Conservation (phyloP, 1,284 basidiomycete species). For the Tilletia indica region DNA sequence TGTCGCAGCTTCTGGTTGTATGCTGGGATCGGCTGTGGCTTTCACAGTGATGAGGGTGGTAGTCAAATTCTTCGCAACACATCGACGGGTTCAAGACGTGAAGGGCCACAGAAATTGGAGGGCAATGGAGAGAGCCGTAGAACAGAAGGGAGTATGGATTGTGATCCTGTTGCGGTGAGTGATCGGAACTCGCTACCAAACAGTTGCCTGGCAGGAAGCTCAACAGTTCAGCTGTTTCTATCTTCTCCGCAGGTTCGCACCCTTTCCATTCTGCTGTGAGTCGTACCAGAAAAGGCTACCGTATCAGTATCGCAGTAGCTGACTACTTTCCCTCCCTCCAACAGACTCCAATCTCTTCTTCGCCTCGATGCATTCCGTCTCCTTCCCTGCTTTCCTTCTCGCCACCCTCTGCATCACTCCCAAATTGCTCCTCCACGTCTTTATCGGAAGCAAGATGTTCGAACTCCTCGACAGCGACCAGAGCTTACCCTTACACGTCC, state of each 20-base stretch:
- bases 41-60: constrained; percentile 32
- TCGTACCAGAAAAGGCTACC: not conserved
- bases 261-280: constrained; percentile 42
- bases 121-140: constrained; percentile 45
- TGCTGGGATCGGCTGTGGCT: constrained; percentile 38
- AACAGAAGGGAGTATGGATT: constrained; percentile 36
- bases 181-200: not conserved
- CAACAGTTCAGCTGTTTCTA: not conserved
- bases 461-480: constrained; percentile 37
- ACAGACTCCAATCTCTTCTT: constrained; percentile 37
- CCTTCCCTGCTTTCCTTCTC: constrained; percentile 35
- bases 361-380: constrained; percentile 39
- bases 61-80: not conserved
- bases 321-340: not conserved
- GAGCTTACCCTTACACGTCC: constrained; percentile 1
- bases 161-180: constrained; percentile 43
- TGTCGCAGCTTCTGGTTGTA: constrained; percentile 38
- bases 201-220: not conserved
- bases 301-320: too few species aligned
- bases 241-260: constrained; percentile 34
- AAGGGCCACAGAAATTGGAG: constrained; percentile 13
- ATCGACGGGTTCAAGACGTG: not conserved
- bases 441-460: constrained; percentile 44
- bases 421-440: constrained; percentile 51
- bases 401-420: constrained; percentile 46